Base-by-base conservation (phyloP, 441 rosid genomes). In the Geranium incanum region DNA sequence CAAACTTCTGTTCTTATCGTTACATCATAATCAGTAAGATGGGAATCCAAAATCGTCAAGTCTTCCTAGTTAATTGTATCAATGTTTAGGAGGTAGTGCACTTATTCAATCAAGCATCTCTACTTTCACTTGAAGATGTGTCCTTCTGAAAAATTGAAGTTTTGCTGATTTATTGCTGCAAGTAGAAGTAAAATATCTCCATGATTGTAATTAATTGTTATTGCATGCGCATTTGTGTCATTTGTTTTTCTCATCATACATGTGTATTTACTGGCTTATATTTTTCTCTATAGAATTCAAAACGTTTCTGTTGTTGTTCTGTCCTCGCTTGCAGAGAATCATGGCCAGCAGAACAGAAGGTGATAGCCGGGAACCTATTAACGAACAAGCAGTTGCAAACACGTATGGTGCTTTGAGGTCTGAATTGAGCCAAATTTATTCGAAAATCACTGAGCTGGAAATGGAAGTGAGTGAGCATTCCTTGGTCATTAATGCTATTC, bases 391-490 rank as follows among this genome's bases (percentile, higher is more conserved):
- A 23, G 84, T 93, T 74, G 88, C 88, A 2, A 88, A 88, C 69
- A 78, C 76, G 13, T 91, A 94, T 21, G 84, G 83, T 68, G 75
- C 84, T 19, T 76, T 91, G 88, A 86, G 90, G 81, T 76, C 90
- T 33, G 98, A 94, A 70, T 87, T 91, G 3, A 94, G 87, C 72
- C 98, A 91, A 74, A 86, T 93, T 76, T 90, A 89, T 78, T 86
- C 97, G 0, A 93, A 91, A 81, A 88, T 93, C 52, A 93, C 96
- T 0, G 98, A 93, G 37, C 86, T 91, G 72, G 97, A 91, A 87
- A 88, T 94, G 97, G 97, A 91, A 81, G 91, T 83, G 43, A 90
- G 95, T 37, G 96, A 94, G 83, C 95, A 91, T 75, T 83, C 93
- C 0, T 80, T 91, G 71, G 97, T 94, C 70, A 85, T 87, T 28